Evolutionary conservation across 208 protist genomes (phyloP).

Genomic region (Balamuthia mandrillaris): DNA sequence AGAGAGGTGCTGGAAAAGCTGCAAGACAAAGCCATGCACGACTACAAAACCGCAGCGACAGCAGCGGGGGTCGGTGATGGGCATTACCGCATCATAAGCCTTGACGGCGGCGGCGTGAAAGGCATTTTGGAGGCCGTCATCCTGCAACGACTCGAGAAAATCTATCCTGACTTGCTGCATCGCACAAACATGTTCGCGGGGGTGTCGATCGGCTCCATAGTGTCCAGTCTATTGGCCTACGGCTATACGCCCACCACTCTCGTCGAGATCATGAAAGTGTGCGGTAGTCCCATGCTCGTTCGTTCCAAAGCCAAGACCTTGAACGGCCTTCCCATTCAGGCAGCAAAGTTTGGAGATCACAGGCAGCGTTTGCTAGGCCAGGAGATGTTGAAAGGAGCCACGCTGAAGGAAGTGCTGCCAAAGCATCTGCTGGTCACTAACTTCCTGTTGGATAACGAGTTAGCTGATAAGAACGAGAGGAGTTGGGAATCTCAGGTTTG

Average conservation of each 20-base stretch:
- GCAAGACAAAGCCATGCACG: too few species aligned
- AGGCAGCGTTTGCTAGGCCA: too few species aligned
- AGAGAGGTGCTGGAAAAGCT: too few species aligned
- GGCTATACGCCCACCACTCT: too few species aligned
- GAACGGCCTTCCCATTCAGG: too few species aligned
- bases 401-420: not conserved
- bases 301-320: too few species aligned
- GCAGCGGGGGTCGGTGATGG: conserved; percentile 17
- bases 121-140: conserved; percentile 32
- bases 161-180: not conserved
- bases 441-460: conserved; percentile 19
- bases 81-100: not conserved
- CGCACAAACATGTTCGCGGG: not conserved
- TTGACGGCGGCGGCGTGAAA: conserved; percentile 6
- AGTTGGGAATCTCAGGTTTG: not conserved
- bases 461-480: not conserved
- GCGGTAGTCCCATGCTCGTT: too few species aligned
- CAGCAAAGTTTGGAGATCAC: too few species aligned
- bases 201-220: not conserved
- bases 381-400: conserved; percentile 31
- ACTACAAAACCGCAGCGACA: too few species aligned
- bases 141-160: not conserved
- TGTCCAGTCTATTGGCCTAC: not conserved
- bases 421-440: conserved; percentile 4
- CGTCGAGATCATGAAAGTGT: too few species aligned